Evolutionary conservation across 2,329 filamentous ascomycete species (phyloP), one percentile per base, ranked within the genome.

Genomic region (Neofusicoccum laricinum): DNA sequence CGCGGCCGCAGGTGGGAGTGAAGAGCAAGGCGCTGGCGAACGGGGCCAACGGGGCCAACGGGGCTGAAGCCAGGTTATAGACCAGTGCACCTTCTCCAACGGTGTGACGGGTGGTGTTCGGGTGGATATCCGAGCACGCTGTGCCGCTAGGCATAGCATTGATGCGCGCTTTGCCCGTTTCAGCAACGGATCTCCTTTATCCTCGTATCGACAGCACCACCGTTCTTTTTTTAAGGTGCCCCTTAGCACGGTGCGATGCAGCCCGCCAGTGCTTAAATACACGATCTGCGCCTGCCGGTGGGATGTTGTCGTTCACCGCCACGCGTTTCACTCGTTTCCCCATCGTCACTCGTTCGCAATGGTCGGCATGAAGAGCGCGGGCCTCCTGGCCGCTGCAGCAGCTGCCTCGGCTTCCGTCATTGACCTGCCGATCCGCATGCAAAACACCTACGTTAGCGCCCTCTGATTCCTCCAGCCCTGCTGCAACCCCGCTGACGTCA

Each of bases 391-490:
- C 15, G 17, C 30, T 11, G 55, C 41, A 2, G 40, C 41, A 2
- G 55, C 65, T 5, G 65, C 51, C n/a, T 62, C 69, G 14, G 69
- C 66, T 2, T 64, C 67, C 12, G 63, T 68, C 1, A 45, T 70
- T 10, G 66, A 70, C 7, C 2, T 70, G 21, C 69, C 69, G 2
- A 63, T 70, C 8, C 45, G 38, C 36, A 53, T 69, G 10, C 32
- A 63, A 36, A 59, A 45, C 25, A 61, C 19, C 43, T 69, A 70
- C 34, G 40, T 58, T 36, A 55, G 63, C 45, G 4, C 3, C 3
- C 4, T 30, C n/a, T 30, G 2, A 4, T 30, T 6, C 10, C 8
- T n/a, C 15, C 2, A 30, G 32, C 34, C 14, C 15, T 17, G 32
- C 12, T 11, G 3, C 1, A 17, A 3, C 25, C 6, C 1, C 7